These are phyloP conservation scores for Ophiostoma novo-ulmi DNA, from an alignment of 2,329 filamentous ascomycete species.

Conservation along the genomic window DNA sequence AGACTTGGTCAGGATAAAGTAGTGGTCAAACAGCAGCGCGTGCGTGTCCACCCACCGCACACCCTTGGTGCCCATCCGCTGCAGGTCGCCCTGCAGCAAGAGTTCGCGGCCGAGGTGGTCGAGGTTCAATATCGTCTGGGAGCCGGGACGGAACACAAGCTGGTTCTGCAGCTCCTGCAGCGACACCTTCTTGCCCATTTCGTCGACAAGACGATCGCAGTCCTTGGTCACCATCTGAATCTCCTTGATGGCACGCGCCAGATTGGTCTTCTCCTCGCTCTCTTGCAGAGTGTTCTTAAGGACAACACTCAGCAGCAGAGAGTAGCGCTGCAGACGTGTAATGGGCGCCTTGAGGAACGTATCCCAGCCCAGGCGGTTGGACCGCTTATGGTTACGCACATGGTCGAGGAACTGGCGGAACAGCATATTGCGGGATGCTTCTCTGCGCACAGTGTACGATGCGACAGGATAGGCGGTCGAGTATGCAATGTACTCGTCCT, in stretches of 20 bases:
- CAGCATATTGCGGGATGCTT: slow-evolving; percentile 75
- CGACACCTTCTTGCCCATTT: slow-evolving; percentile 85
- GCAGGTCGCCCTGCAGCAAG: slow-evolving; percentile 81
- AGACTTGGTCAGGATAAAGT: slow-evolving; percentile 86
- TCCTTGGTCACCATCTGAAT: slow-evolving; percentile 85
- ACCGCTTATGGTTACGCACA: slow-evolving; percentile 70
- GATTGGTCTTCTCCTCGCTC: slow-evolving; percentile 81
- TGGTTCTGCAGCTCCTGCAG: slow-evolving; percentile 79
- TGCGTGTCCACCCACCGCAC: slow-evolving; percentile 94
- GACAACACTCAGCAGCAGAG: slow-evolving; percentile 74
- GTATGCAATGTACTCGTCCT: slow-evolving; percentile 83
- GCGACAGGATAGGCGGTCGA: slow-evolving; percentile 82
- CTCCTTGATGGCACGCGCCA: slow-evolving; percentile 80
- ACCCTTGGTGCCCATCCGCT: slow-evolving; percentile 79
- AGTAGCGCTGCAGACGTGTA: slow-evolving; percentile 85
- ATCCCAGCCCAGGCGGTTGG: slow-evolving; percentile 83
- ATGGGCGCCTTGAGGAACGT: slow-evolving; percentile 92
- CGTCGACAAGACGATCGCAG: slow-evolving; percentile 86
- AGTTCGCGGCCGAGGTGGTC: slow-evolving; percentile 91
- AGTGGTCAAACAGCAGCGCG: slow-evolving; percentile 92
- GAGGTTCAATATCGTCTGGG: slow-evolving; percentile 84
- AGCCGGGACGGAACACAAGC: slow-evolving; percentile 78
- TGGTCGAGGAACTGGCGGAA: slow-evolving; percentile 84
- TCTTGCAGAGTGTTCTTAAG: slow-evolving; percentile 78
- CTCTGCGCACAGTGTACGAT: slow-evolving; percentile 74